Percentiles rank a stretch among this genome's conserved stretches.
Evolutionary conservation across 495 filamentous ascomycete species (phyloP).

Genomic region (Trichoderma parareesei): DNA sequence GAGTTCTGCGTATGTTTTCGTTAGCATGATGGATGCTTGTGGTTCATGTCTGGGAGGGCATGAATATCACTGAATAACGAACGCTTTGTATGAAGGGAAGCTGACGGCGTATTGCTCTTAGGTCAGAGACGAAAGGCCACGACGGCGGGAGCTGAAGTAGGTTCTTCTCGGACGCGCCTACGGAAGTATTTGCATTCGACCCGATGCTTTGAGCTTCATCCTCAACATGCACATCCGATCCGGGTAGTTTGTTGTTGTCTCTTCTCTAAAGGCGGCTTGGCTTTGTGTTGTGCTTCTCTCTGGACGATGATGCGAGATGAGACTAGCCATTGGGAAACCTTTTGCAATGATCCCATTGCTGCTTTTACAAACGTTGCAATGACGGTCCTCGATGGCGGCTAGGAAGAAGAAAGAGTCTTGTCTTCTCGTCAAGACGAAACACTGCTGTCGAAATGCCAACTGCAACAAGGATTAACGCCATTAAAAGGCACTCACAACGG

Average conservation of each 20-base stretch:
- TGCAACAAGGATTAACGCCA: slow-evolving; percentile 9
- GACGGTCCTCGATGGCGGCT: slow-evolving; percentile 64
- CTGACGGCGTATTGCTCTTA: background rate
- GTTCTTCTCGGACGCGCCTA: slow-evolving; percentile 34
- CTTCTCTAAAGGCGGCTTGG: slow-evolving; percentile 31
- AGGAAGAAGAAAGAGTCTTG: slow-evolving; percentile 43
- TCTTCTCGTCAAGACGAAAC: slow-evolving; percentile 39
- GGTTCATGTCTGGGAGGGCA: no score
- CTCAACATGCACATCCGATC: slow-evolving; percentile 42
- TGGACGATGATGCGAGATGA: slow-evolving; percentile 39
- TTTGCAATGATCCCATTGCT: slow-evolving; percentile 41
- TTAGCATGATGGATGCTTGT: background rate
- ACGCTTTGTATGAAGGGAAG: no score
- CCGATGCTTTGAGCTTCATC: slow-evolving; percentile 43
- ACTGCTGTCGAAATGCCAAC: background rate
- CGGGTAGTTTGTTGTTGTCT: slow-evolving; percentile 47
- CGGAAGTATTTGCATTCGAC: slow-evolving; percentile 45
- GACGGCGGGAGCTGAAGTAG: background rate
- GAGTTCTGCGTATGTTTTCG: background rate
- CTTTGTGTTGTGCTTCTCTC: slow-evolving; percentile 17
- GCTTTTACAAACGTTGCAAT: slow-evolving; percentile 78
- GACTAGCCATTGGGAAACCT: slow-evolving; percentile 31
- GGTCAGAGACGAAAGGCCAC: background rate
- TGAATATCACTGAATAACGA: no score
- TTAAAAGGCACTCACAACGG: slow-evolving; percentile 44